Percentiles rank a stretch among this genome's conserved stretches.
Evolutionary conservation across 495 filamentous ascomycete species (phyloP).

Genomic region (Chaetomium tenue): DNA sequence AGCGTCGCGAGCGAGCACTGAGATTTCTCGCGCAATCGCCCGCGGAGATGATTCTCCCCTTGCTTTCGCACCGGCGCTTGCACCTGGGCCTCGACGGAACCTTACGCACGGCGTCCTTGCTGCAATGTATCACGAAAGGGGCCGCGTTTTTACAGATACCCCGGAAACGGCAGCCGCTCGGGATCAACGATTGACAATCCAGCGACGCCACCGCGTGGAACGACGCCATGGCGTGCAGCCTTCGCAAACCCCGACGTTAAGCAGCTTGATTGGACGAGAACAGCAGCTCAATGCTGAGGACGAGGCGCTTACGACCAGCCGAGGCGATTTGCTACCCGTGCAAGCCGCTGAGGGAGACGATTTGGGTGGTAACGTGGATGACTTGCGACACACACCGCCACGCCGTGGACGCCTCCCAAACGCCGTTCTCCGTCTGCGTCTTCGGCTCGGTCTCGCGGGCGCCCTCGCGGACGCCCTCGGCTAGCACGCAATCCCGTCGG

Average conservation of each 20-base stretch:
- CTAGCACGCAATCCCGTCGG: too few species aligned
- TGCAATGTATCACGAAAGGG: not conserved
- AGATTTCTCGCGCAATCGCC: not conserved
- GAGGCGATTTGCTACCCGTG: too few species aligned
- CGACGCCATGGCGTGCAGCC: not conserved
- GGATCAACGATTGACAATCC: not conserved
- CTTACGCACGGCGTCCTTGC: not conserved
- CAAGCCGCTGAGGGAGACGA: too few species aligned
- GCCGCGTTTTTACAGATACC: not conserved
- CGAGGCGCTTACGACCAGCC: too few species aligned
- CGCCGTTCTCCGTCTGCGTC: too few species aligned
- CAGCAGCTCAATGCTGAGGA: too few species aligned
- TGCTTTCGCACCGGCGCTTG: not conserved
- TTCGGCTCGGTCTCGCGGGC: too few species aligned
- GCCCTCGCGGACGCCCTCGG: too few species aligned
- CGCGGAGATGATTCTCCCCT: not conserved
- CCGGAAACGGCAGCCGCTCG: constrained; percentile 1
- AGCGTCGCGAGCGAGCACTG: not conserved
- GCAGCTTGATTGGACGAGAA: too few species aligned
- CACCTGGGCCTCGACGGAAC: not conserved
- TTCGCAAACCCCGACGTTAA: not conserved
- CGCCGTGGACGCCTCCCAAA: too few species aligned
- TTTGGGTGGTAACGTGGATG: too few species aligned
- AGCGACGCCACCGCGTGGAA: constrained; percentile 1
- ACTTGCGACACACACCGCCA: too few species aligned